Base-by-base conservation (phyloP, 1,139 yeast genomes). In the Suhomyces atakaporum region DNA sequence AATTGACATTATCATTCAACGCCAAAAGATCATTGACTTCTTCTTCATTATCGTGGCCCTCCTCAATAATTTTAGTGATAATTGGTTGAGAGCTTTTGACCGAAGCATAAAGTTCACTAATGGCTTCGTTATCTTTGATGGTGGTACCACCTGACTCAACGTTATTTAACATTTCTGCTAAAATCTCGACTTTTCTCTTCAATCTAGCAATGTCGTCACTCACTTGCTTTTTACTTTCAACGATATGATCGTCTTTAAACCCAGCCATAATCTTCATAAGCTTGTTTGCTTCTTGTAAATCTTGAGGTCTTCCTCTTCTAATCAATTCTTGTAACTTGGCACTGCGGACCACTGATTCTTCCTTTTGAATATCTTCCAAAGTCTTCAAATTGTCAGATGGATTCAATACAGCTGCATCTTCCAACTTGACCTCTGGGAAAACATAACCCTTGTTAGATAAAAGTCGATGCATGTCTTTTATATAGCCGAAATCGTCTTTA, bases 181-280 rank as follows among this genome's bases (percentile, higher is more conserved):
- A 79, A 39, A 94, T 72, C 49, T 87, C 95, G n/a, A 89, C 87
- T 64, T 92, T 92, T 42, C 96, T 78, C 51, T 81, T 82, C 54
- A 92, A 73, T 58, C 87, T 83, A 38, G 86, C 89, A 39, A 94
- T 72, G 54, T 94, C 98, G 47, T 85, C 89, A 27, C 82, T 80
- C 27, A 90, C 84, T 50, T 84, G 81, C 43, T 87, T 88, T 52
- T 80, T 80, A 49, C 88, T 85, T 49, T 75, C 77, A 45, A 78
- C 79, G 23, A 76, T 66, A 29, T 73, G 65, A 58, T 94, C 96
- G 46, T 87, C 94, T 62, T 84, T 84, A 67, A 87, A 92, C 3
- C 99, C 99, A 7, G 98, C 96, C 97, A 92, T 90, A 50, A 92
- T 81, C 58, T 90, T 89, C 98, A 92, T 94, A 59, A 92, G 75